Evolutionary conservation across 179 eudicot species (phyloP), one percentile per base, ranked within the genome.

Genomic region (Actinidia arguta): DNA sequence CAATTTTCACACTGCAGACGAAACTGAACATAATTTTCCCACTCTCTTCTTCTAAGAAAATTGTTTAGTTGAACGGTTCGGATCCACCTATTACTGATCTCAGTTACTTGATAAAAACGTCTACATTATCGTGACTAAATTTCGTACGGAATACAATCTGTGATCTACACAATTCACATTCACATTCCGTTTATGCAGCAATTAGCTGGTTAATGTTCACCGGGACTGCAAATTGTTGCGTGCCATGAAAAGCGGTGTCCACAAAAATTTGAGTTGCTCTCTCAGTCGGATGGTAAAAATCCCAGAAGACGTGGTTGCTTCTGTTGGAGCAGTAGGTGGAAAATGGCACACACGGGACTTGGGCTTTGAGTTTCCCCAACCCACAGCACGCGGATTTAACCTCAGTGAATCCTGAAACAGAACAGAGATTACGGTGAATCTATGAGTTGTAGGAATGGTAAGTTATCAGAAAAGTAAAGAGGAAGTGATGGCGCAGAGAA

Each of bases 291-390:
- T 94, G 97, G 83, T 87, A 92, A 6, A 93, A 78, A 79, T 94
- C 98, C 98, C 98, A 94, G 79, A 93, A 94, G 58, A 93, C 63
- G 73, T 94, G 92, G 39, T 87, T 85, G 12, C 77, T 91, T 88
- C 98, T 85, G 82, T 93, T 88, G 74, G 79, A 50, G 82, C 98
- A 94, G 63, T 67, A 85, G 10, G 66, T 24, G n/a, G 98, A 83
- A 16, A 93, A 70, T 1, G 98, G 97, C 9, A 89, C 14, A 74
- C 97, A 93, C 12, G 94, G 85, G 55, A 86, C 63, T 69, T 87
- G 12, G 0, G 95, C 94, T 27, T 84, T 91, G 48, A 93, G 67
- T 61, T 80, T 82, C n/a, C 98, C 98, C 50, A 88, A 83, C 17
- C 98, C 97, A 80, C 97, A 92, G 77, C 97, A 93, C 17, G 94